Conservation (phyloP, 2,329 filamentous ascomycete species). For the Fusarium incarnatum region DNA sequence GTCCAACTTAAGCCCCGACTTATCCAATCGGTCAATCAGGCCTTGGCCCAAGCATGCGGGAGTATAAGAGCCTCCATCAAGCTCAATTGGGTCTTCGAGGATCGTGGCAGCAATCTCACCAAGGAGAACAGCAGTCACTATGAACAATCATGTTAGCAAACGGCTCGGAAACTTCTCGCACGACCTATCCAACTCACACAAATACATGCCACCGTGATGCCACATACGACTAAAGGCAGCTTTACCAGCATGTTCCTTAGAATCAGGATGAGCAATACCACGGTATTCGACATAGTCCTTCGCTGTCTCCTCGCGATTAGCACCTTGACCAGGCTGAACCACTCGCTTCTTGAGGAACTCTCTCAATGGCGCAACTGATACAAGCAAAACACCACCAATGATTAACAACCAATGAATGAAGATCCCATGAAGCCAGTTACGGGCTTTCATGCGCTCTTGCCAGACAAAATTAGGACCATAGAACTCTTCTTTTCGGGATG, state of each 20-base stretch:
- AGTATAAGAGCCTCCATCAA: slow-evolving; percentile 77
- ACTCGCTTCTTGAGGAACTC: slow-evolving; percentile 58
- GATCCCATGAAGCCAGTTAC: slow-evolving; percentile 63
- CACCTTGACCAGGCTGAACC: slow-evolving; percentile 67
- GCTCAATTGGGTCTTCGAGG: slow-evolving; percentile 69
- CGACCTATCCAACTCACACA: slow-evolving; percentile 60
- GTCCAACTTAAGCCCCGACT: slow-evolving; percentile 72
- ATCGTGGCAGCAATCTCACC: slow-evolving; percentile 74
- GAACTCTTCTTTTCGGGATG: slow-evolving; percentile 57
- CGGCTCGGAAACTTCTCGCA: neutral
- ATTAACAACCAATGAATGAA: slow-evolving; percentile 62
- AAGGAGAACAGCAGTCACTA: slow-evolving; percentile 74
- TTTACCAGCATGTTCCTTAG: slow-evolving; percentile 55
- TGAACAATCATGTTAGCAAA: slow-evolving; percentile 17
- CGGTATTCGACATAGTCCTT: slow-evolving; percentile 73
- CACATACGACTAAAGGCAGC: slow-evolving; percentile 67
- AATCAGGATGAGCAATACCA: slow-evolving; percentile 72
- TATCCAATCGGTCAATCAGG: slow-evolving; percentile 72
- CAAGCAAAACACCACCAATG: slow-evolving; percentile 58
- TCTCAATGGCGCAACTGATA: slow-evolving; percentile 59
- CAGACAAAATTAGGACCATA: slow-evolving; percentile 74
- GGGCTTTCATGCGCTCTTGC: slow-evolving; percentile 64
- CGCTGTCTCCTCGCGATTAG: slow-evolving; percentile 62
- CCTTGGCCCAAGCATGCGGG: slow-evolving; percentile 76
- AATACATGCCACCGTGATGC: slow-evolving; percentile 72